Evolutionary conservation across 441 rosid species (phyloP).

Genomic region (Gossypium lobatum): DNA sequence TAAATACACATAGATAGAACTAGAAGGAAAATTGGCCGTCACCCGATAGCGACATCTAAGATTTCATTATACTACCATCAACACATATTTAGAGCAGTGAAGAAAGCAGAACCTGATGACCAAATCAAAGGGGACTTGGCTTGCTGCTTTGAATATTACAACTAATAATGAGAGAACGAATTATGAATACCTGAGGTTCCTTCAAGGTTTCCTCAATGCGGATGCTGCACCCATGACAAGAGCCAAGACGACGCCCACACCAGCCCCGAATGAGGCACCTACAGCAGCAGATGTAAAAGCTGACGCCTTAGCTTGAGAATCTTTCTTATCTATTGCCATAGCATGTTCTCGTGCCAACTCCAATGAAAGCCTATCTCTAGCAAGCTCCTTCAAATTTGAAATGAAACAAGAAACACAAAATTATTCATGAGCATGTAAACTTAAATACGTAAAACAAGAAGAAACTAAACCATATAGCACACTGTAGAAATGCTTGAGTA

Average conservation of each 20-base stretch:
- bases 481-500: not conserved
- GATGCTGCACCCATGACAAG: constrained; percentile 98
- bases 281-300: constrained; percentile 77
- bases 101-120: not conserved
- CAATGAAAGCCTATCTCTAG: constrained; percentile 54
- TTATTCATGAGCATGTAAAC: not conserved
- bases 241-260: constrained; percentile 81
- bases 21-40: not conserved
- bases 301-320: constrained; percentile 56
- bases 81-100: constrained; percentile 5
- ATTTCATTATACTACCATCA: not conserved
- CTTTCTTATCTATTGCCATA: constrained; percentile 28
- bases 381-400: constrained; percentile 57
- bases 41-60: not conserved
- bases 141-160: not conserved
- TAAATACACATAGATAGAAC: not conserved
- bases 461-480: not conserved
- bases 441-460: not conserved
- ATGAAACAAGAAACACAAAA: constrained; percentile 8
- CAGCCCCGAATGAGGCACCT: constrained; percentile 94
- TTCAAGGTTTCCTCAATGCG: constrained; percentile 92
- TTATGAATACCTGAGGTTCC: constrained; percentile 44
- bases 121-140: not conserved
- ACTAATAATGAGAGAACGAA: not conserved
- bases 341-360: constrained; percentile 58